Evolutionary conservation across 2,329 filamentous ascomycete genomes (phyloP), one percentile per base, ranked within the genome.

Genomic region (Camptophora hylomeconis): DNA sequence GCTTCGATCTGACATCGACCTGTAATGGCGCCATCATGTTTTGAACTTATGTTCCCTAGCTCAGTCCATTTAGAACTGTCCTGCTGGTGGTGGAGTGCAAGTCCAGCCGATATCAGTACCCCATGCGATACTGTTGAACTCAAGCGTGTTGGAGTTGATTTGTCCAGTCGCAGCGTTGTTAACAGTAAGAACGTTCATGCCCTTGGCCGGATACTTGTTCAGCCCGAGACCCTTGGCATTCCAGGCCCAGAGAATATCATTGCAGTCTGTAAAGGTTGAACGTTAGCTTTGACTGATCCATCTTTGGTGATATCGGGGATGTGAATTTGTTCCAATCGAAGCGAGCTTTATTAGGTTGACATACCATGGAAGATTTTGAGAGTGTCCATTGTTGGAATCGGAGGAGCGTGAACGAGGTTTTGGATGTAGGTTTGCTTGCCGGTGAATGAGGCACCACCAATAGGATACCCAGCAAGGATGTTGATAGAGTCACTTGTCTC

Each of bases 401-500:
- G 7, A 24, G 35, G 24, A 2, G 29, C 21, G 11, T 24, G 19
- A 10, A 25, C 17, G n/a, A 31, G 16, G n/a, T 28, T 25, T 7
- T 21, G 10, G 18, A 37, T 24, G 26, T 31, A 37, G 12, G 28
- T 21, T 9, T 24, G 12, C 26, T 37, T 37, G 24, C 28, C 28
- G 15, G 27, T 21, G 20, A 30, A 35, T n/a, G 37, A 35, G 7
- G 22, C 17, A 11, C 25, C 28, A 18, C 35, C 37, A 30, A 38
- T 33, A 19, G 26, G 29, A 26, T 17, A n/a, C n/a, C 35, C 37
- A 12, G 27, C 29, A 5, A 39, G 26, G 9, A 28, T 26, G 19
- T 39, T 39, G 16, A 32, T 28, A n/a, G 31, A 30, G 20, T 39
- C 37, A 17, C 28, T 32, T 14, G 32, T 33, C 19, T 37, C 35